Base-by-base conservation (phyloP, 345 rosid genomes). In the Gossypium ekmanianum region DNA sequence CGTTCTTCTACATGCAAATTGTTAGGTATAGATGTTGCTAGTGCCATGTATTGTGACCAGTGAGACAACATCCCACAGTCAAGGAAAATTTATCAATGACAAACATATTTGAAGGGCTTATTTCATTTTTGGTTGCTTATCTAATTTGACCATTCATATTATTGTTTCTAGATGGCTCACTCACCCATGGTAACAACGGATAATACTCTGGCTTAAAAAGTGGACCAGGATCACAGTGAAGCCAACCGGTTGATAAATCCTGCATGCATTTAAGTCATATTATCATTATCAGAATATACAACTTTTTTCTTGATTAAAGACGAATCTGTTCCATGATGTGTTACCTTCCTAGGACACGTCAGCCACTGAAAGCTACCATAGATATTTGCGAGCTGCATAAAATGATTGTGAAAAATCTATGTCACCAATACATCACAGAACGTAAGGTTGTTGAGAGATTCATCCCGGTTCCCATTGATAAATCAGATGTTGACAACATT, bases 271-370 rank as follows among this genome's bases (percentile, higher is more conserved):
- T 34, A 70, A 41, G 69, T 29, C 43, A 48, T 39, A 10, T 2
- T 7, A 48, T 52, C 52, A 47, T 48, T 50, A 27, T 29, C 16
- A 11, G 12, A 62, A 64, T 4, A 18, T 2, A 7, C 44, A 2
- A 10, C 24, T 3, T 10, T 29, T 34, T 58, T 74, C 29, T 71
- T 13, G 51, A 1, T n/a, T 16, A 68, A 72, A 4, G 52, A 56
- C 43, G 13, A 20, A 34, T 11, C 4, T 3, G 24, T 72, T 72
- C 13, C 29, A 26, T 1, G 0, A 55, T 24, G 56, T 9, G n/a
- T 61, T 85, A 90, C 98, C 95, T 91, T 92, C 74, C 98, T 89
- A 24, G 98, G 97, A 89, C 98, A 94, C 77, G 98, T 94, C 55
- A 87, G 85, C 98, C 97, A 94, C 75, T 84, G 93, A 72, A 81